These are phyloP conservation scores for Xerocomus nothofagi DNA, from an alignment of 1,284 basidiomycete species.

Conservation along the genomic window DNA sequence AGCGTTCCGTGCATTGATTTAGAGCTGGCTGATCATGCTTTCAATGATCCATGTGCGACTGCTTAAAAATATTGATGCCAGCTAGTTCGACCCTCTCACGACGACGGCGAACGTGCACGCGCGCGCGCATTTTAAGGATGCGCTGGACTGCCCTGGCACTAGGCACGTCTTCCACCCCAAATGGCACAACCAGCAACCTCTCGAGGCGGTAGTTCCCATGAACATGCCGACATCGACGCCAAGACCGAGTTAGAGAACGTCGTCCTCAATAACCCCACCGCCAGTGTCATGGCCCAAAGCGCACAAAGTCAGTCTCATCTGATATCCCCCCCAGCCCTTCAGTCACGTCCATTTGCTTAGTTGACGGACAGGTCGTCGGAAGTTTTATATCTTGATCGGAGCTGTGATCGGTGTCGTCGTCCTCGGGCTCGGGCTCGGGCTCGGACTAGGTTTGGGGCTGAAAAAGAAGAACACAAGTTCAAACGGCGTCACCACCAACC, in stretches of 20 bases:
- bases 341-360: background rate
- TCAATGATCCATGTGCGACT: background rate
- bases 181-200: slow-evolving; percentile 18
- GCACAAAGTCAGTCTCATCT: slow-evolving; percentile 14
- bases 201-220: slow-evolving; percentile 13
- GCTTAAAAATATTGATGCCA: too few relatives aligned
- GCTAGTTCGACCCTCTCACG: background rate
- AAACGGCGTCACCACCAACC: slow-evolving; percentile 26
- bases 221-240: background rate
- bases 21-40: too few relatives aligned
- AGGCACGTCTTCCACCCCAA: background rate
- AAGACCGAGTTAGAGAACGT: slow-evolving; percentile 10
- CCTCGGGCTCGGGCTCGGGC: slow-evolving; percentile 29
- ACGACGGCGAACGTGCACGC: slow-evolving; percentile 22
- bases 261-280: background rate
- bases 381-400: slow-evolving; percentile 14
- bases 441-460: slow-evolving; percentile 33
- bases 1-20: too few relatives aligned
- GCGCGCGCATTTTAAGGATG: too few relatives aligned
- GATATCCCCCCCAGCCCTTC: background rate
- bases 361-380: slow-evolving; percentile 21
- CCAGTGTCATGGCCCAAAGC: background rate
- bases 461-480: slow-evolving; percentile 21
- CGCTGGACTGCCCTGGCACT: background rate
- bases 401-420: slow-evolving; percentile 17